Evolutionary conservation across 1,284 basidiomycete species (phyloP).

Genomic region (Rhodotorula glutinis): DNA sequence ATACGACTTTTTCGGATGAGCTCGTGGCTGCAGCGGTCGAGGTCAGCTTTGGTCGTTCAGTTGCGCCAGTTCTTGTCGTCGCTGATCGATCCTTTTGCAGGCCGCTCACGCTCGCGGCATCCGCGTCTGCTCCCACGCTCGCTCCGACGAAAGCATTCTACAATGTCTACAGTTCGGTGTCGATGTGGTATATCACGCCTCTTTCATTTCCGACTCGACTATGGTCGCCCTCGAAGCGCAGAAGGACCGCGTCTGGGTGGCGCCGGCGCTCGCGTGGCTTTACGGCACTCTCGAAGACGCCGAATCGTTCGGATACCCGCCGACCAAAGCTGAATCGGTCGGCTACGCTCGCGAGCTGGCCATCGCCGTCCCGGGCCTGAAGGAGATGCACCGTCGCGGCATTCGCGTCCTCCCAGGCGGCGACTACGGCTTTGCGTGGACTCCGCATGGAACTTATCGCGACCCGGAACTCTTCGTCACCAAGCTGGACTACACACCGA

Average conservation of each 20-base stretch:
- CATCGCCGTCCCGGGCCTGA: constrained; percentile 46
- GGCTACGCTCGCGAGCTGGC: constrained; percentile 41
- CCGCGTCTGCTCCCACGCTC: background rate
- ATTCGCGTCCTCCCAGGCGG: constrained; percentile 44
- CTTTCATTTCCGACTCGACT: constrained; percentile 47
- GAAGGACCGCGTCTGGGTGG: constrained; percentile 47
- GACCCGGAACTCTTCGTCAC: constrained; percentile 51
- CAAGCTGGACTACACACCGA: constrained; percentile 47
- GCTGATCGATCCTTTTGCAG: background rate
- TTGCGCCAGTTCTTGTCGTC: background rate
- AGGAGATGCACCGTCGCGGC: constrained; percentile 48
- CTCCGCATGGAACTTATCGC: constrained; percentile 50
- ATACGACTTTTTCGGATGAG: constrained; percentile 48
- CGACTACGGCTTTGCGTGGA: constrained; percentile 47
- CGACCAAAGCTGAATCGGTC: constrained; percentile 6
- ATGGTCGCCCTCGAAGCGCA: constrained; percentile 48
- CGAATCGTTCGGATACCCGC: constrained; percentile 12
- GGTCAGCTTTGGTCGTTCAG: background rate
- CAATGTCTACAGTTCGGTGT: constrained; percentile 1
- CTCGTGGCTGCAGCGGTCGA: constrained; percentile 36
- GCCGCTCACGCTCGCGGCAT: background rate
- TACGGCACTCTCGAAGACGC: constrained; percentile 21
- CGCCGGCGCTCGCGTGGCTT: constrained; percentile 45
- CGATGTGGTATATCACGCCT: constrained; percentile 27
- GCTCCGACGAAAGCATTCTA: background rate